Conservation (phyloP, 2,329 filamentous ascomycete species). For the Ascochyta fabae region DNA sequence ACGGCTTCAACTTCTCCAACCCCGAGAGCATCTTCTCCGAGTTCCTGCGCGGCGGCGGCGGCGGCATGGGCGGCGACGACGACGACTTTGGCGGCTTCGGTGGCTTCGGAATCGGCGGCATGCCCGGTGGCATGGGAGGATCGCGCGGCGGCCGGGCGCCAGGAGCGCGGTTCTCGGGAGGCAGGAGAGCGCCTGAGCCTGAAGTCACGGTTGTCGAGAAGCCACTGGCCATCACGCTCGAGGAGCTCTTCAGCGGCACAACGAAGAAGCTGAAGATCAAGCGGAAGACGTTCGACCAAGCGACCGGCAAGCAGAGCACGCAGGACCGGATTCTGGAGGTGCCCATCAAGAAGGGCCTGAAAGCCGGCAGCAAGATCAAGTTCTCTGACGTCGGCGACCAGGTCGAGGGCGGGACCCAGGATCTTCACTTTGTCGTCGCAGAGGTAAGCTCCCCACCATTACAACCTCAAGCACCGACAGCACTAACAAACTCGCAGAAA, state of each 20-base stretch:
- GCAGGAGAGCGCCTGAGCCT: slow-evolving; percentile 65
- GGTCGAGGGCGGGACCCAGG: slow-evolving; percentile 93
- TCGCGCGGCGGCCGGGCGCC: slow-evolving; percentile 44
- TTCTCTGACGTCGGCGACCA: slow-evolving; percentile 98
- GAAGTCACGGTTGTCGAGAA: slow-evolving; percentile 93
- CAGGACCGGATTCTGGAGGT: slow-evolving; percentile 93
- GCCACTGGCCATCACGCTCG: slow-evolving; percentile 78
- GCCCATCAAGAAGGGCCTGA: slow-evolving; percentile 92
- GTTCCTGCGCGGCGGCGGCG: slow-evolving; percentile 71
- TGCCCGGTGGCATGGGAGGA: slow-evolving; percentile 37
- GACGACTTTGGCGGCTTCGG: slow-evolving; percentile 57
- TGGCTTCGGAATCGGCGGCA: slow-evolving; percentile 49
- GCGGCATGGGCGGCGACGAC: slow-evolving; percentile 61
- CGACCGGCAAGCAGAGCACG: slow-evolving; percentile 80
- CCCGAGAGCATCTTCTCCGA: slow-evolving; percentile 85
- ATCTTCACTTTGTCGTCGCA: slow-evolving; percentile 91
- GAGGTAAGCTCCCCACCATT: slow-evolving; percentile 68
- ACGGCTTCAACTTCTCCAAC: slow-evolving; percentile 82
- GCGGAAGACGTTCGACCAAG: slow-evolving; percentile 86
- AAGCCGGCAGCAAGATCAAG: slow-evolving; percentile 98
- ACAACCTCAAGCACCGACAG: background rate
- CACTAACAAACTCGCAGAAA: slow-evolving; percentile 66
- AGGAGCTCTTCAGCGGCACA: slow-evolving; percentile 85
- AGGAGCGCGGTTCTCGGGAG: slow-evolving; percentile 45
- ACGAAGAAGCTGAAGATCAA: slow-evolving; percentile 99